A percentile compares a stretch with the other conserved stretches of the same genome.
Conservation (phyloP, 2,329 filamentous ascomycete species). For the Clarireedia hainanense region DNA sequence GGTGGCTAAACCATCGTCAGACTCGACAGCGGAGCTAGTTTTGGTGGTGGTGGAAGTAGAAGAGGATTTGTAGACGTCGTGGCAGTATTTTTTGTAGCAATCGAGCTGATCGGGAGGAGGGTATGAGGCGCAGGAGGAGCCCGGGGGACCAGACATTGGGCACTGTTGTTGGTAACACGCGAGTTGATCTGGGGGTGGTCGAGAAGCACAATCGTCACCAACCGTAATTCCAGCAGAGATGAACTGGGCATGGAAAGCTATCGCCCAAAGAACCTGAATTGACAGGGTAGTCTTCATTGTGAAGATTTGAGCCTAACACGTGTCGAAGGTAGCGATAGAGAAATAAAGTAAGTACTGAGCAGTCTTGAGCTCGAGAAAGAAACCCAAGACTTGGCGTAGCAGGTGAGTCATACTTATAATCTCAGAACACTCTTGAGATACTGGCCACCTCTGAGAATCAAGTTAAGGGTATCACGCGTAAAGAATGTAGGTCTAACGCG, state of each 20-base stretch:
- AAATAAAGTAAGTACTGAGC: background rate
- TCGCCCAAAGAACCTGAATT: background rate
- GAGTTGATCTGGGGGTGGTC: background rate
- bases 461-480: no score
- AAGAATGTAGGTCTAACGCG: no score
- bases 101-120: background rate
- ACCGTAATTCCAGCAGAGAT: background rate
- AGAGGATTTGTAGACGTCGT: background rate
- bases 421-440: no score
- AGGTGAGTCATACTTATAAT: no score
- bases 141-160: background rate
- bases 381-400: no score
- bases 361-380: no score
- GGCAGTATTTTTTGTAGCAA: background rate
- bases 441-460: no score
- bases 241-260: background rate
- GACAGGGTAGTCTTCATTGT: background rate
- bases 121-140: background rate
- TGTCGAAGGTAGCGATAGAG: background rate
- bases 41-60: background rate
- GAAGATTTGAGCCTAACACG: background rate
- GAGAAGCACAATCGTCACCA: background rate
- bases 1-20: background rate
- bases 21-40: background rate
- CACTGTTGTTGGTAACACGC: background rate